Conservation (phyloP, 2,329 filamentous ascomycete species). For the Ascochyta rabiei region DNA sequence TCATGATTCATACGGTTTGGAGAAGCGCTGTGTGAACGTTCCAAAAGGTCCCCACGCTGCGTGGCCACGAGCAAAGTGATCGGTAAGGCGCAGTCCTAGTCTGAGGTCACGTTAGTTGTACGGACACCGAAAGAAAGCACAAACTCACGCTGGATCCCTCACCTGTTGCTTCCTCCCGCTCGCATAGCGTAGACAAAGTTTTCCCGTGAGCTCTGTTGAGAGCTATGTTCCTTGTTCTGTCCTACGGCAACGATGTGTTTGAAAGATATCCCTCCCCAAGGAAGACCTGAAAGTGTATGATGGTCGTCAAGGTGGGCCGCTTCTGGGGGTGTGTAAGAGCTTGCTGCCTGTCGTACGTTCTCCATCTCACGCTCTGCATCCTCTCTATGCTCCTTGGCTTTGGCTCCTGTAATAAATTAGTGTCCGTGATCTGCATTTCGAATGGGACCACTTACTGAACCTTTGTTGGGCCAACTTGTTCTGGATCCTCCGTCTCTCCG, state of each 20-base stretch:
- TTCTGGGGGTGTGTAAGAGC: conserved; percentile 67
- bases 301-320: conserved; percentile 61
- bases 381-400: conserved; percentile 71
- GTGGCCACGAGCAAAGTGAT: conserved; percentile 48
- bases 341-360: conserved; percentile 68
- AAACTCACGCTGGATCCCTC: conserved; percentile 42
- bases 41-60: conserved; percentile 36
- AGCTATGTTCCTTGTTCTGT: conserved; percentile 53
- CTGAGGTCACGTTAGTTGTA: conserved; percentile 37
- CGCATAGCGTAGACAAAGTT: conserved; percentile 48
- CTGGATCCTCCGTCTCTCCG: conserved; percentile 74
- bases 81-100: conserved; percentile 48
- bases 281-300: conserved; percentile 67
- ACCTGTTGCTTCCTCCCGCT: conserved; percentile 48
- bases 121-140: conserved; percentile 20
- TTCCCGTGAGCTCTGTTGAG: conserved; percentile 48
- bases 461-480: conserved; percentile 78
- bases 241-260: conserved; percentile 56
- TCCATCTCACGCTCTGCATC: conserved; percentile 66
- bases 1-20: neutral
- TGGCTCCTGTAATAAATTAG: conserved; percentile 63
- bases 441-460: conserved; percentile 64
- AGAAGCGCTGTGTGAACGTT: conserved; percentile 31
- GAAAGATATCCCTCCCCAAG: conserved; percentile 74
- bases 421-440: neutral